phyloP scores from a whole-genome alignment of 106 monocot genomes.

The Dendrobium nobile region DNA sequence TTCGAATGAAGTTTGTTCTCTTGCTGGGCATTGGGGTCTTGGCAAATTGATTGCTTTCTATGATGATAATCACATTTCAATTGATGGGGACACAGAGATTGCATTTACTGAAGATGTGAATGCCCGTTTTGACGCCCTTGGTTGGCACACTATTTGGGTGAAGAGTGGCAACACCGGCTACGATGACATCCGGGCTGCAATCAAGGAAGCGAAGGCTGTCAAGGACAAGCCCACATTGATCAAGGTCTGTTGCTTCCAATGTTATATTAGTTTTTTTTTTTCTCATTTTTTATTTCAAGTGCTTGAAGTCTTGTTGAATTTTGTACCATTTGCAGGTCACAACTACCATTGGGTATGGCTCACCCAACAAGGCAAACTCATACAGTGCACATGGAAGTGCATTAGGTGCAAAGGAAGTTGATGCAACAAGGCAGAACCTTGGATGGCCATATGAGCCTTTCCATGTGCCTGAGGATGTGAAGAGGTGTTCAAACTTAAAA shows the following conservation, averaged over 20 bases:
- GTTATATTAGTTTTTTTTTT: neutral
- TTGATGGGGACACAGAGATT: conserved; percentile 96
- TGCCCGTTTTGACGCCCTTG: conserved; percentile 85
- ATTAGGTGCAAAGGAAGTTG: conserved; percentile 91
- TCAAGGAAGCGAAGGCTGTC: conserved; percentile 61
- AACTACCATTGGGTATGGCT: conserved; percentile 74
- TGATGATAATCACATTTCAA: conserved; percentile 98
- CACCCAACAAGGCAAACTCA: conserved; percentile 74
- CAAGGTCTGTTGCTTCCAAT: conserved; percentile 24
- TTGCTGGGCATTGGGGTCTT: conserved; percentile 92
- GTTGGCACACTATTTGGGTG: conserved; percentile 98
- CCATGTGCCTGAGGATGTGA: conserved; percentile 84
- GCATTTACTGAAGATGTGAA: conserved; percentile 90
- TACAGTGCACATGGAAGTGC: conserved; percentile 86
- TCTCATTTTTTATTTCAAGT: neutral
- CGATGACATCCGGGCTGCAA: conserved; percentile 62
- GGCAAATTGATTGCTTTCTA: conserved; percentile 94
- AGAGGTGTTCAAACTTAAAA: conserved; percentile 40
- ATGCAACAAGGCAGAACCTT: conserved; percentile 84
- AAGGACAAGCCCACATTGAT: conserved; percentile 71
- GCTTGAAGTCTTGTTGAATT: neutral
- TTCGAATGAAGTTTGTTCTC: conserved; percentile 74
- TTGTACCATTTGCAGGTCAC: conserved; percentile 37
- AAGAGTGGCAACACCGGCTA: conserved; percentile 86
- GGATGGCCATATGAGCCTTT: conserved; percentile 72